Base-by-base conservation (phyloP, 257 asterid genomes). In the Solanum piurae region DNA sequence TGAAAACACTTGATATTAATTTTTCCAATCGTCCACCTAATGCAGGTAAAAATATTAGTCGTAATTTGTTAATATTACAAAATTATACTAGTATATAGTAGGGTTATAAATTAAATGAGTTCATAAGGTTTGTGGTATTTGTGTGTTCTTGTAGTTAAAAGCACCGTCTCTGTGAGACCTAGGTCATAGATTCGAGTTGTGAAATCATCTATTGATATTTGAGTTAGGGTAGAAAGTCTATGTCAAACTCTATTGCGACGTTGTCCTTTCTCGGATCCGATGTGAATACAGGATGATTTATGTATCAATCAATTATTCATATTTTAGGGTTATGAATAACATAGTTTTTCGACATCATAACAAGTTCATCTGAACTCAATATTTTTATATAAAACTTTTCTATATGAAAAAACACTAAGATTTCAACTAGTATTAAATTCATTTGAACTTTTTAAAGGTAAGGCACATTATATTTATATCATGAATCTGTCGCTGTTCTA, bases 21-120 rank as follows among this genome's bases (percentile, higher is more conserved):
- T 93, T 92, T 84, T 84, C 88, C 18, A 89, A 89, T 83, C 94
- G 94, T 14, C 94, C 95, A 3, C 84, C 84, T 0, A 89, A 89
- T 42, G 95, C 94, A 3, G 94, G 93, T 2, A 91, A 29, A 12
- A 25, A 27, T 46, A 62, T 23, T 5, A n/a, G 7, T 46, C 29
- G 23, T 80, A 16, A 14, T 80, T 46, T 44, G 16, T 29, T 29
- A 46, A 29, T 80, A 16, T 80, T 46, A 23, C 9, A 80, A 29
- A 42, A 14, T 6, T 76, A 76, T 69, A 37, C 40, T 37, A 52
- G 23, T 52, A 72, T 69, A 29, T 6, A 27, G 38, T 69, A 29
- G 9, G 33, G 75, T 52, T 52, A 52, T 27, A 16, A 31, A 71
- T 71, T 77, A 77, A 25, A 77, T 25, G 62, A 77, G 46, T 77